Evolutionary conservation across 2,329 filamentous ascomycete genomes (phyloP).

Genomic region (Fusarium papillatum): DNA sequence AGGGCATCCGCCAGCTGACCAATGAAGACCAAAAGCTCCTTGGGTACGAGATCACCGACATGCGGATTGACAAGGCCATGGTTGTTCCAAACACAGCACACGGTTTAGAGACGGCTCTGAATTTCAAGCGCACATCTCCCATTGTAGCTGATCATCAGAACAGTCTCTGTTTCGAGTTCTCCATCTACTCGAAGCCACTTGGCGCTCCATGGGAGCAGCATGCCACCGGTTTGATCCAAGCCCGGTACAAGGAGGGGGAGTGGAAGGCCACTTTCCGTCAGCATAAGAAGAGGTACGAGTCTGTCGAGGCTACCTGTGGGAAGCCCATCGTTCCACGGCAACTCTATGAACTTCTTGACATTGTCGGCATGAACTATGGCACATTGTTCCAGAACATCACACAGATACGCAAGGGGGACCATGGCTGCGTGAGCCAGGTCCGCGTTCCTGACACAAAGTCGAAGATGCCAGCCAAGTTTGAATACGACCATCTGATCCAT

Average conservation of each 20-base stretch:
- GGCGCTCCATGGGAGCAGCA: slow-evolving; percentile 58
- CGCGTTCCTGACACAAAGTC: slow-evolving; percentile 63
- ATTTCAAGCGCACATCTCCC: slow-evolving; percentile 51
- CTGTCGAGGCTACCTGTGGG: slow-evolving; percentile 46
- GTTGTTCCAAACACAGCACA: slow-evolving; percentile 60
- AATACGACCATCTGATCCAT: slow-evolving; percentile 69
- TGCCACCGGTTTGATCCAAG: slow-evolving; percentile 51
- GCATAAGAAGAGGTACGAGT: slow-evolving; percentile 39
- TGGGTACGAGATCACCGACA: slow-evolving; percentile 59
- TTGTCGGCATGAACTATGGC: slow-evolving; percentile 66
- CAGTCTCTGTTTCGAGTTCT: slow-evolving; percentile 51
- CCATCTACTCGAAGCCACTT: slow-evolving; percentile 61
- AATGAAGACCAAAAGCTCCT: slow-evolving; percentile 38
- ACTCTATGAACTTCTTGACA: slow-evolving; percentile 64
- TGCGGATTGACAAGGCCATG: slow-evolving; percentile 65
- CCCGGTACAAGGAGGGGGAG: slow-evolving; percentile 42
- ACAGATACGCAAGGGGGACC: slow-evolving; percentile 47
- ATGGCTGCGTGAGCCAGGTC: slow-evolving; percentile 54
- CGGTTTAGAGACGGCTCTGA: slow-evolving; percentile 65
- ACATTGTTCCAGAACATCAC: slow-evolving; percentile 63
- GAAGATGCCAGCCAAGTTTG: slow-evolving; percentile 66
- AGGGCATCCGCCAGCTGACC: slow-evolving; percentile 58
- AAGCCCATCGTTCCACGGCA: slow-evolving; percentile 56
- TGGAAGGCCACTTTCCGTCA: slow-evolving; percentile 34
- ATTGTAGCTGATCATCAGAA: neutral